A percentile compares a stretch with the other conserved stretches of the same genome.
phyloP scores from a whole-genome alignment of 2,329 filamentous ascomycete genomes.

The Epichloe brachyelytri region DNA sequence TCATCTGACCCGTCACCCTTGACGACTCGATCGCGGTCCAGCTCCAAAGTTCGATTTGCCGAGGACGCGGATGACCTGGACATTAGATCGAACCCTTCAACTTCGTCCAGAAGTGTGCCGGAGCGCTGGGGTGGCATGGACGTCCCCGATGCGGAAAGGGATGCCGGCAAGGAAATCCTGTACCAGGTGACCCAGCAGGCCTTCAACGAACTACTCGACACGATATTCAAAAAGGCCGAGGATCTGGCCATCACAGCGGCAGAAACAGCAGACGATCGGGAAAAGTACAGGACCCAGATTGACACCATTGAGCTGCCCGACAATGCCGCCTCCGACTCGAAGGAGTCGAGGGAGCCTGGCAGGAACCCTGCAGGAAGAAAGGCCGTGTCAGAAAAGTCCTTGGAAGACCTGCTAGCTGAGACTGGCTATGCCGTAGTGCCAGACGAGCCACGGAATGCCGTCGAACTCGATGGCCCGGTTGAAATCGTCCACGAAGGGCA shows the following conservation, averaged over 20 bases:
- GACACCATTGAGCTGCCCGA: slow-evolving; percentile 24
- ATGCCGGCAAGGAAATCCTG: slow-evolving; percentile 76
- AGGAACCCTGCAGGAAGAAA: neutral
- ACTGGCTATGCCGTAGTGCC: slow-evolving; percentile 32
- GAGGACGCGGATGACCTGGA: slow-evolving; percentile 61
- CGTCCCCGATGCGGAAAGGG: slow-evolving; percentile 65
- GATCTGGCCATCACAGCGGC: slow-evolving; percentile 58
- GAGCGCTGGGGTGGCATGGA: slow-evolving; percentile 69
- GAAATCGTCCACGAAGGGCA: slow-evolving; percentile 13
- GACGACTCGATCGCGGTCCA: slow-evolving; percentile 45
- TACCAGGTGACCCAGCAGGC: slow-evolving; percentile 84
- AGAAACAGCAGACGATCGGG: slow-evolving; percentile 47
- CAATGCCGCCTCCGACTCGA: slow-evolving; percentile 2
- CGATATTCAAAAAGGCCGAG: slow-evolving; percentile 72
- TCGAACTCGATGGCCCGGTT: slow-evolving; percentile 18
- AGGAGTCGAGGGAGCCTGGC: neutral
- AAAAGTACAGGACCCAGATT: slow-evolving; percentile 39
- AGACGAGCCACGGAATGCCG: slow-evolving; percentile 17
- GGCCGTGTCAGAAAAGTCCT: slow-evolving; percentile 12
- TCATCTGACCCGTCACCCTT: slow-evolving; percentile 19
- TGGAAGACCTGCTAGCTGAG: slow-evolving; percentile 26
- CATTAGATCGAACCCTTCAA: slow-evolving; percentile 56
- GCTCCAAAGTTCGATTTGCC: slow-evolving; percentile 66
- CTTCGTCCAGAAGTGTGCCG: slow-evolving; percentile 57
- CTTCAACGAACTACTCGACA: slow-evolving; percentile 83